Evolutionary conservation across 352 stramenopile species (phyloP).

Genomic region (Globisporangium lucens): DNA sequence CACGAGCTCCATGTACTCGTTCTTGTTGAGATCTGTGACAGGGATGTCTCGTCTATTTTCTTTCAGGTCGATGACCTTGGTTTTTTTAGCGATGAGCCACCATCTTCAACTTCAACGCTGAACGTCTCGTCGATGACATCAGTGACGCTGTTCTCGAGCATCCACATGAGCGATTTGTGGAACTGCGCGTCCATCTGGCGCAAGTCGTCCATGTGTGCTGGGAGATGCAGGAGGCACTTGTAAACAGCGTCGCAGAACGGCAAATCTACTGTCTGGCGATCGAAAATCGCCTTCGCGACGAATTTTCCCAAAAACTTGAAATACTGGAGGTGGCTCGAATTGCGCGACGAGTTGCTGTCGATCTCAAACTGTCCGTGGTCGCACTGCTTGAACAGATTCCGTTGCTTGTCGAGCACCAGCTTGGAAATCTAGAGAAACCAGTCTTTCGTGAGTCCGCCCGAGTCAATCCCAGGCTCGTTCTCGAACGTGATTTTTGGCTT

Average conservation of each 20-base stretch:
- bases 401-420: constrained; percentile 29
- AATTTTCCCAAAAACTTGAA: constrained; percentile 78
- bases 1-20: constrained; percentile 65
- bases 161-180: constrained; percentile 80
- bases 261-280: constrained; percentile 78
- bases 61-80: constrained; percentile 45
- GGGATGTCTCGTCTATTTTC: constrained; percentile 60
- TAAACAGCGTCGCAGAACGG: constrained; percentile 73
- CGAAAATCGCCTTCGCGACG: constrained; percentile 84
- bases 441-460: constrained; percentile 86
- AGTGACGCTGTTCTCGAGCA: constrained; percentile 80
- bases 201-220: constrained; percentile 57
- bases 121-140: constrained; percentile 86
- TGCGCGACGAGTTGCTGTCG: constrained; percentile 29
- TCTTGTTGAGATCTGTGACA: constrained; percentile 77
- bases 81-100: constrained; percentile 15
- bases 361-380: constrained; percentile 55
- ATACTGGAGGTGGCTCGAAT: constrained; percentile 32
- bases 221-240: constrained; percentile 59
- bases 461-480: constrained; percentile 86
- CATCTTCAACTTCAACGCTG: constrained; percentile 53
- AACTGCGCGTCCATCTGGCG: constrained; percentile 74
- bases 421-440: constrained; percentile 85
- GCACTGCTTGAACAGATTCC: constrained; percentile 49
- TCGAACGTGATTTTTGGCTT: constrained; percentile 83